Conservation (phyloP, 345 rosid species). For the Odontarrhena argentea region DNA sequence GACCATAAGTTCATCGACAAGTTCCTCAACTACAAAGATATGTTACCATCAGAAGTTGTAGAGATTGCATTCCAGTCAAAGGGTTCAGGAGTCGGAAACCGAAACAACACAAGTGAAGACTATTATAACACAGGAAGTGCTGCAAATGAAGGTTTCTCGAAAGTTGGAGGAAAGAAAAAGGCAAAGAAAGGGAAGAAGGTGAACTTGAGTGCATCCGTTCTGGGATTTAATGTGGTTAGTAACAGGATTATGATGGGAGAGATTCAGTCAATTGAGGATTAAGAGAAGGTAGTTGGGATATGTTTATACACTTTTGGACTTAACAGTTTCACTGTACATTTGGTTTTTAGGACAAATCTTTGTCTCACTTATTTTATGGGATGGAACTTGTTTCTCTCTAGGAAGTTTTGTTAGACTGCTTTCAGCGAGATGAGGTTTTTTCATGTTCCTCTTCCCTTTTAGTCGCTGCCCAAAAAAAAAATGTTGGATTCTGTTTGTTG, state of each 20-base stretch:
- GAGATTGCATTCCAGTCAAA: constrained; percentile 82
- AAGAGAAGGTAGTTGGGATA: constrained; percentile 31
- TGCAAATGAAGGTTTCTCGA: constrained; percentile 53
- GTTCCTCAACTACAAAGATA: constrained; percentile 86
- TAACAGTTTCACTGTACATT: constrained; percentile 42
- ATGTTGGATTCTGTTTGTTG: constrained; percentile 23
- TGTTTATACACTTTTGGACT: constrained; percentile 53
- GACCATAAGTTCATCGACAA: constrained; percentile 87
- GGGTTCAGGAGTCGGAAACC: constrained; percentile 44
- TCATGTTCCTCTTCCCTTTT: constrained; percentile 27
- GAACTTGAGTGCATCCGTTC: constrained; percentile 71
- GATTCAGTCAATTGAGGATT: constrained; percentile 85
- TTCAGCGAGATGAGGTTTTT: constrained; percentile 26
- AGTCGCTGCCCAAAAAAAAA: not conserved
- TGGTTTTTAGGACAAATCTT: constrained; percentile 23
- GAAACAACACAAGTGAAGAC: constrained; percentile 44
- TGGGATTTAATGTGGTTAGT: constrained; percentile 95
- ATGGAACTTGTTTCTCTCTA: constrained; percentile 33
- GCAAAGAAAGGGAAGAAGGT: constrained; percentile 94
- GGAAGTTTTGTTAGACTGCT: constrained; percentile 37
- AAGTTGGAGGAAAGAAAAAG: constrained; percentile 78
- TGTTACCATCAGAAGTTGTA: constrained; percentile 77
- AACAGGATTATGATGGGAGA: constrained; percentile 99
- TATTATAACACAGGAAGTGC: constrained; percentile 45
- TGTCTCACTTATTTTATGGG: constrained; percentile 10